Evolutionary conservation across 345 rosid genomes (phyloP), one percentile per base, ranked within the genome.

Genomic region (Eucalyptus albens): DNA sequence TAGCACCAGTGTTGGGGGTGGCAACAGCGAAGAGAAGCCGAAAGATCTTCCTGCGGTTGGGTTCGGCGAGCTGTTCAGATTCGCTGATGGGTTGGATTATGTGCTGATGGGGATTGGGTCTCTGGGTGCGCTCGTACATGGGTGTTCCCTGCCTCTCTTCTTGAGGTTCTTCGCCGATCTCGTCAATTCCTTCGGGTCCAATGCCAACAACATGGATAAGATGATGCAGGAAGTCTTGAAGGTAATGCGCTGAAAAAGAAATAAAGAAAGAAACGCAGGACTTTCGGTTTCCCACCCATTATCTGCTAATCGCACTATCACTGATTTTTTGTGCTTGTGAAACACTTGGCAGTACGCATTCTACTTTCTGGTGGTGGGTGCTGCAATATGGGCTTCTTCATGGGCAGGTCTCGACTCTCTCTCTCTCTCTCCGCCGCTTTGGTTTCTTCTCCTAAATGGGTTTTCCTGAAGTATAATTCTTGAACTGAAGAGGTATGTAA

Each of bases 331-430:
- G 81, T 26, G 69, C 65, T 45, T 82, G 22, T 65, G 53, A 50
- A 90, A 15, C 89, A 51, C 33, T 65, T 90, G 92, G 91, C 96
- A 98, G 99, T 98, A 96, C 89, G 99, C 99, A 59, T 96, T 96
- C 90, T 98, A 98, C 94, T 97, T 98, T 90, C 96, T 98, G 21
- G 95, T 98, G 86, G 99, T 97, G 93, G 99, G 99, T 89, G 99
- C 99, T 91, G 98, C 98, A 90, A 97, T 98, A 88, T 98, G 99
- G 99, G 99, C 98, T 37, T 98, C 99, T 89, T 98, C 99, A 16
- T 98, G 99, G 99, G 99, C 99, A 92, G 99, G 99, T 96, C 27
- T 55, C 91, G 56, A 13, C 19, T 9, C 12, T 14, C 50, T 65
- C 69, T 60, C 83, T 77, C 31, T 12, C 86, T 47, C 37, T 56